Conservation (phyloP, 495 filamentous ascomycete species). For the Penicillium angulare region DNA sequence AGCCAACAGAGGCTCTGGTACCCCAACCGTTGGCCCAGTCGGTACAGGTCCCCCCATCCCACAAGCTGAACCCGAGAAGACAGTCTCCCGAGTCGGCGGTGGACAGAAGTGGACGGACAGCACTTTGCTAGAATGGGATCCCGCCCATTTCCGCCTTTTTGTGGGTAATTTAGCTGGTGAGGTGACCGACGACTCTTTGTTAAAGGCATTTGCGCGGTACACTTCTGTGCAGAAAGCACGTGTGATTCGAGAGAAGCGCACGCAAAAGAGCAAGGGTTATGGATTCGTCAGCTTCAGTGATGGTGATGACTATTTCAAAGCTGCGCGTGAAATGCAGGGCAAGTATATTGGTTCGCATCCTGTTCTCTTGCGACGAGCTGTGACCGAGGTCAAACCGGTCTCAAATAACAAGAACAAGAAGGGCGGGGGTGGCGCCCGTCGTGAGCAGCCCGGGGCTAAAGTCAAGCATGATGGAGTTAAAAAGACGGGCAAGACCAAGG, state of each 20-base stretch:
- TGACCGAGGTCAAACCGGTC: conserved; percentile 80
- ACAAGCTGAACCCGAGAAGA: conserved; percentile 53
- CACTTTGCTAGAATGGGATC: conserved; percentile 91
- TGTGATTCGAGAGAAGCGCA: conserved; percentile 93
- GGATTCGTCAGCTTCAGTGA: conserved; percentile 96
- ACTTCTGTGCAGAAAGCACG: conserved; percentile 85
- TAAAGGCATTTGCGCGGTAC: conserved; percentile 91
- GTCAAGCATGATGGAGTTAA: conserved; percentile 68
- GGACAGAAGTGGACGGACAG: conserved; percentile 88
- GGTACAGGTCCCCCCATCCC: conserved; percentile 35
- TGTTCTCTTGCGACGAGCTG: conserved; percentile 78
- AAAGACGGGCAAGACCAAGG: conserved; percentile 75
- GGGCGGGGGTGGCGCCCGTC: conserved; percentile 32
- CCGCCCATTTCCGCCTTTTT: conserved; percentile 89
- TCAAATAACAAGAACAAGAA: conserved; percentile 46
- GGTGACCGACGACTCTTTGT: conserved; percentile 90
- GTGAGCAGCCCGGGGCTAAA: conserved; percentile 22
- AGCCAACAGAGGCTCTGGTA: conserved; percentile 44
- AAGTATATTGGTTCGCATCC: conserved; percentile 99
- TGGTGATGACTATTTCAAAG: conserved; percentile 91
- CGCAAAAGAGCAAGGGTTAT: conserved; percentile 91
- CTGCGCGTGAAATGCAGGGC: conserved; percentile 95
- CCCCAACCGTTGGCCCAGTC: conserved; percentile 26
- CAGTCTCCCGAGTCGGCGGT: conserved; percentile 82
- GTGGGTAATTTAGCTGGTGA: conserved; percentile 98